Evolutionary conservation across 495 filamentous ascomycete species (phyloP).

Genomic region (Tricharina praecox): DNA sequence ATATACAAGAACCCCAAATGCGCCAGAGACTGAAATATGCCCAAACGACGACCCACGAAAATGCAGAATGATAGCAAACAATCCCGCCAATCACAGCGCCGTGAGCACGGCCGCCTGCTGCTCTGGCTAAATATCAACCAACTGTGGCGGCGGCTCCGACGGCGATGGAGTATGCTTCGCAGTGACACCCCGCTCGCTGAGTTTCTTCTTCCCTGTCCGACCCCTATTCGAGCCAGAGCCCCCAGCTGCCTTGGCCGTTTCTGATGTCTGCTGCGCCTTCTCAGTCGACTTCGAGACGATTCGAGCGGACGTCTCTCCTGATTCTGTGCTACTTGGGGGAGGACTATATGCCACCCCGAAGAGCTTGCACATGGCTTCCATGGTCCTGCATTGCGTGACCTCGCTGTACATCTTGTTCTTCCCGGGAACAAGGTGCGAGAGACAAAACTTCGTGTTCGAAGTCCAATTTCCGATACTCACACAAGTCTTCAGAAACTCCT

Average conservation of each 20-base stretch:
- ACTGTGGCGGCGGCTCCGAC: not conserved
- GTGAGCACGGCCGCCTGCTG: not conserved
- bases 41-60: no score
- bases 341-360: slow-evolving; percentile 30
- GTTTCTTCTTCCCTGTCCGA: slow-evolving; percentile 11
- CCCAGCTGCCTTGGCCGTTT: slow-evolving; percentile 15
- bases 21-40: no score
- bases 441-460: slow-evolving; percentile 77
- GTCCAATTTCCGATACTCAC: slow-evolving; percentile 69
- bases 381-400: slow-evolving; percentile 43
- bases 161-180: no score
- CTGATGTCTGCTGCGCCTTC: slow-evolving; percentile 19
- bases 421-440: slow-evolving; percentile 71
- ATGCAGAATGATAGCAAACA: no score
- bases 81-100: no score
- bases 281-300: slow-evolving; percentile 12
- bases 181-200: slow-evolving; percentile 12
- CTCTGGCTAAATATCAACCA: slow-evolving; percentile 4
- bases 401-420: slow-evolving; percentile 43
- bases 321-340: not conserved
- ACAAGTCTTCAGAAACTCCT: slow-evolving; percentile 50
- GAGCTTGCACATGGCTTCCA: slow-evolving; percentile 43
- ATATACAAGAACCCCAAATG: no score
- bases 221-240: slow-evolving; percentile 2
- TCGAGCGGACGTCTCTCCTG: not conserved